phyloP scores from a whole-genome alignment of 306 rosid species.

The Cyclanthera cordifolia region DNA sequence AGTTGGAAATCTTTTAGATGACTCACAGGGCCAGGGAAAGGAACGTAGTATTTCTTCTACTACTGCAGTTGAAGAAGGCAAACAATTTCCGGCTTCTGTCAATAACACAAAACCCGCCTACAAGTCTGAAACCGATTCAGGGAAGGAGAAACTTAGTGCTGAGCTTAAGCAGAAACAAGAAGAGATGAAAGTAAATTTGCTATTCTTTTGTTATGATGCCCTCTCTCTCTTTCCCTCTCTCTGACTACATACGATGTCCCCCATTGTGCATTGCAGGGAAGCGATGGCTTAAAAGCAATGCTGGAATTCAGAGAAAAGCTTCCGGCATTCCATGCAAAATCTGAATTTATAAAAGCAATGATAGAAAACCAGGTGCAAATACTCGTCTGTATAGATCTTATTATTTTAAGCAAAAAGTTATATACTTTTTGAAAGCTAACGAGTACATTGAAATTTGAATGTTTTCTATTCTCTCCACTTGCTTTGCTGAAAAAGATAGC shows the following conservation, averaged over 20 bases:
- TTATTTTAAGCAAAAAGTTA: background rate
- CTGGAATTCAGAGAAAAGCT: slow-evolving; percentile 67
- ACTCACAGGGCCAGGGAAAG: slow-evolving; percentile 31
- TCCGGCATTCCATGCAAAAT: slow-evolving; percentile 75
- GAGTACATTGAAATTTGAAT: background rate
- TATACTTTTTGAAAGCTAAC: background rate
- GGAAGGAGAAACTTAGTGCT: slow-evolving; percentile 45
- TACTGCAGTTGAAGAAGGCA: slow-evolving; percentile 29
- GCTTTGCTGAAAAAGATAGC: background rate
- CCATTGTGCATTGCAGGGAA: slow-evolving; percentile 33
- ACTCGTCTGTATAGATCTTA: background rate
- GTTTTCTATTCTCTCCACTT: background rate
- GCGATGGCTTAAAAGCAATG: slow-evolving; percentile 50
- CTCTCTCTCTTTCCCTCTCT: background rate
- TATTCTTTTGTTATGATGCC: background rate
- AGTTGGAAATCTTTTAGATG: slow-evolving; percentile 69
- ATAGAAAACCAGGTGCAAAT: slow-evolving; percentile 65
- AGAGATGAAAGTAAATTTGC: slow-evolving; percentile 39
- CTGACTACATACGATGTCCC: background rate
- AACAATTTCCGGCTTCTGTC: slow-evolving; percentile 20
- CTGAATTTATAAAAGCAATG: slow-evolving; percentile 67
- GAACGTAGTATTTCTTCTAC: slow-evolving; percentile 24
- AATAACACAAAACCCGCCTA: slow-evolving; percentile 23
- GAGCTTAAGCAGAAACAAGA: slow-evolving; percentile 70
- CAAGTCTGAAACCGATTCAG: slow-evolving; percentile 30